Evolutionary conservation across 1,284 basidiomycete species (phyloP).

Genomic region (Cutaneotrichosporon dermatis): DNA sequence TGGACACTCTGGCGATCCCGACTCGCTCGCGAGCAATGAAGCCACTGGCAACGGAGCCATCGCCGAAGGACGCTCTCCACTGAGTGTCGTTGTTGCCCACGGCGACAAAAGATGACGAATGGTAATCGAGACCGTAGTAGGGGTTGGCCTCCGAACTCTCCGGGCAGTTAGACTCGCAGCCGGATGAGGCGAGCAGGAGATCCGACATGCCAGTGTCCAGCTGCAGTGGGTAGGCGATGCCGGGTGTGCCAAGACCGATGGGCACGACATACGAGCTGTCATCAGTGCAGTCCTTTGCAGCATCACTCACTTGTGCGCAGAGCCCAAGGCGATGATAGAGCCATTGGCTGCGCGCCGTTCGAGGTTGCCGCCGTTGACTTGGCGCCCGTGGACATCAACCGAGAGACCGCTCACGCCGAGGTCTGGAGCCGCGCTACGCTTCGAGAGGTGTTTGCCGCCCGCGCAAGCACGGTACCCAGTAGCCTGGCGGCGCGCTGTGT

Average conservation of each 20-base stretch:
- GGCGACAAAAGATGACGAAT: constrained; percentile 22
- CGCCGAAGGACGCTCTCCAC: constrained; percentile 33
- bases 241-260: constrained; percentile 36
- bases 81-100: constrained; percentile 30
- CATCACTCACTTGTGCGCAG: constrained; percentile 5
- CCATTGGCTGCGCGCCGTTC: constrained; percentile 5
- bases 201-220: constrained; percentile 45
- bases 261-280: constrained; percentile 39
- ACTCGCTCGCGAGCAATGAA: constrained; percentile 36
- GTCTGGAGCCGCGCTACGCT: not conserved
- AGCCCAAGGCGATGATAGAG: constrained; percentile 11
- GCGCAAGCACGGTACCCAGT: not conserved
- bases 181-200: constrained; percentile 38
- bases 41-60: constrained; percentile 32
- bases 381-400: constrained; percentile 1
- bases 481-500: not conserved
- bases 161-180: constrained; percentile 35
- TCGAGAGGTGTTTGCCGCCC: not conserved
- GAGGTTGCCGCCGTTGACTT: not conserved
- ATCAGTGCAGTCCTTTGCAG: not conserved
- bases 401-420: constrained; percentile 8
- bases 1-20: constrained; percentile 18
- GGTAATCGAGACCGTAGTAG: constrained; percentile 31
- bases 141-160: constrained; percentile 24
- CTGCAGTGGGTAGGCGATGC: constrained; percentile 39